Base-by-base conservation (phyloP, 306 rosid genomes). In the Vigna unguiculata region DNA sequence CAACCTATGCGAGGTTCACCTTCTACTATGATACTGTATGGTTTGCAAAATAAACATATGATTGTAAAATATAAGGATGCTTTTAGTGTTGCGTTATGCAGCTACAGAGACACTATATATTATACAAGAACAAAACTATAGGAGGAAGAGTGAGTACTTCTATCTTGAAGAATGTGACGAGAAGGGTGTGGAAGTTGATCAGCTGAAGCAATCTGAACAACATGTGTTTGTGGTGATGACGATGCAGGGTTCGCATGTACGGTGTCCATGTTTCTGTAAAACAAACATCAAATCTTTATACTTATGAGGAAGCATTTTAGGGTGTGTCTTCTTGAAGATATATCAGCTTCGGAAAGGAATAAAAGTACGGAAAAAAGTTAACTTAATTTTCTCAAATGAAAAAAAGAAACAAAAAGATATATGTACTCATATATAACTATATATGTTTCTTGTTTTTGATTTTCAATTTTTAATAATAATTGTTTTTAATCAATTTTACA, bases 261-360 rank as follows among this genome's bases (percentile, higher is more conserved):
- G 11, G 10, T 63, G 6, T 16, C 84, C 84, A 65, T 80, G 41
- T 73, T n/a, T 24, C 53, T 46, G n/a, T 47, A 11, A 43, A 54
- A 3, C 16, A 30, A 72, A 47, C 22, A 45, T 16, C 10, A 0
- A 74, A 16, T 57, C 14, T 41, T 57, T 58, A 38, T 40, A 4
- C 41, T 12, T 30, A 12, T 12, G 7, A 20, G 28, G 3, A 34
- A 19, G 13, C 19, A 68, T 28, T n/a, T 17, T 34, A 20, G 57
- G 49, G 2, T 8, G 2, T 8, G 24, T 51, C 9, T 48, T 48
- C n/a, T 51, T 2, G 3, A 40, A 40, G 4, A 9, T 36, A 7
- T 36, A 36, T 2, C 7, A 5, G 55, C n/a, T 49, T 16, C 7
- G 1, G 55, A 49, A 19, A 52, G 25, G 25, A 9, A 17, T 13